Evolutionary conservation across 75 land plant genomes (phyloP).

Genomic region (Isoetes taiwanensis): DNA sequence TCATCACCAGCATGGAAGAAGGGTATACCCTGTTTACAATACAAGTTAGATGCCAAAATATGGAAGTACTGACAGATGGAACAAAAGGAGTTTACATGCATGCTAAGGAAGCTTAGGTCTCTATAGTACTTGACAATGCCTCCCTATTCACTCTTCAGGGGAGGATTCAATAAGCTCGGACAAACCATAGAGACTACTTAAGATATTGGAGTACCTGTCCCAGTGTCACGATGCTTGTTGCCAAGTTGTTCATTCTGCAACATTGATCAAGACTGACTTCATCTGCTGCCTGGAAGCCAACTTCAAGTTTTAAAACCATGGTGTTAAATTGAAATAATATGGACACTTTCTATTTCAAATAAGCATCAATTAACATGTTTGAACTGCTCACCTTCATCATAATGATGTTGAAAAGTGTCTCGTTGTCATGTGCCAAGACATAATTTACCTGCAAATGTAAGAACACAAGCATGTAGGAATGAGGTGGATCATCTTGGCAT

Average conservation of each 20-base stretch:
- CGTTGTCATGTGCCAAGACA: constrained; percentile 98
- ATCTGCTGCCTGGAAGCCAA: constrained; percentile 37
- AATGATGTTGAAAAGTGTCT: constrained; percentile 80
- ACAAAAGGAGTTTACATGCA: not conserved
- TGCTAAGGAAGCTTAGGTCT: not conserved
- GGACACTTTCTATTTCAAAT: too few species aligned
- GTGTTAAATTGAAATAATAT: not conserved
- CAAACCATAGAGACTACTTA: too few species aligned
- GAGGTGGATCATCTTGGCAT: too few species aligned
- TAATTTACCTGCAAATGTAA: constrained; percentile 58
- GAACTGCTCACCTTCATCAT: constrained; percentile 83
- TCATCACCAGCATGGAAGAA: constrained; percentile 97
- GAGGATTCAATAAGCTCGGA: too few species aligned
- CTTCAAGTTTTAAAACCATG: not conserved
- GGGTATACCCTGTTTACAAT: constrained; percentile 59
- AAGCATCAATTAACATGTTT: too few species aligned
- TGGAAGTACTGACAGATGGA: not conserved
- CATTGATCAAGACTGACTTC: constrained; percentile 60
- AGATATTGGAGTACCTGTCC: constrained; percentile 52
- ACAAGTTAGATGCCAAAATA: too few species aligned
- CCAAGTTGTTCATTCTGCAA: constrained; percentile 87
- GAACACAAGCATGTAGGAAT: not conserved
- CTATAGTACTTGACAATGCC: not conserved
- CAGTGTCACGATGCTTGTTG: constrained; percentile 79
- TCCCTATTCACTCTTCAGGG: too few species aligned